Conservation (phyloP, 805 yeast species). For the Starmerella ratchasimensis region DNA sequence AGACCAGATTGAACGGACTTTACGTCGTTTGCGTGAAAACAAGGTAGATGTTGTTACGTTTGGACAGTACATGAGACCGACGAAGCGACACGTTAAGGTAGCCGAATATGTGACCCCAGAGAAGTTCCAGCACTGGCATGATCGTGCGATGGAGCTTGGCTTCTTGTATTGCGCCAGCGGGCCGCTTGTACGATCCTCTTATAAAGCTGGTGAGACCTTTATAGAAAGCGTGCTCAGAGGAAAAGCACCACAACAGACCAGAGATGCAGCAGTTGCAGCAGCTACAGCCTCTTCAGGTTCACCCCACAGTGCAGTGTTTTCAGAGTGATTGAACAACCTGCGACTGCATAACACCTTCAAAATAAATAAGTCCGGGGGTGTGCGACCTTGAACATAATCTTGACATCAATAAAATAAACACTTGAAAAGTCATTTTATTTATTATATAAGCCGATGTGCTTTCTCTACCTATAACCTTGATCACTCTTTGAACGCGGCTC, state of each 20-base stretch:
- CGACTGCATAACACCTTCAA: no score
- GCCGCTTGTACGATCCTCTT: constrained; percentile 89
- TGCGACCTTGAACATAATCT: no score
- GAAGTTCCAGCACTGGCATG: constrained; percentile 86
- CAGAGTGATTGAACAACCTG: no score
- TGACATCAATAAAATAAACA: no score
- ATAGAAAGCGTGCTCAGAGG: constrained; percentile 69
- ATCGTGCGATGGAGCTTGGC: constrained; percentile 71
- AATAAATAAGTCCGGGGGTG: no score
- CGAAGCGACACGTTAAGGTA: constrained; percentile 96
- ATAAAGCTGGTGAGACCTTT: constrained; percentile 96
- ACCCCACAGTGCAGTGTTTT: no score
- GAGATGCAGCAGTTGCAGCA: background rate
- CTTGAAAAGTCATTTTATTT: no score
- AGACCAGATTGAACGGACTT: constrained; percentile 65
- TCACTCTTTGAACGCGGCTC: background rate
- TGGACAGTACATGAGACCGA: constrained; percentile 98
- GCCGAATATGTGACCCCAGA: constrained; percentile 91
- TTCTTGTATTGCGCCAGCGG: constrained; percentile 95
- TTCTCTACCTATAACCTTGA: background rate
- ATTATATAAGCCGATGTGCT: no score
- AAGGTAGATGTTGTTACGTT: constrained; percentile 91
- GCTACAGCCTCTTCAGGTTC: no score
- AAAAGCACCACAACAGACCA: constrained; percentile 13
- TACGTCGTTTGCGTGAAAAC: constrained; percentile 59